Evolutionary conservation across 2,329 filamentous ascomycete genomes (phyloP), one percentile per base, ranked within the genome.

Genomic region (Magnaporthales sp.): DNA sequence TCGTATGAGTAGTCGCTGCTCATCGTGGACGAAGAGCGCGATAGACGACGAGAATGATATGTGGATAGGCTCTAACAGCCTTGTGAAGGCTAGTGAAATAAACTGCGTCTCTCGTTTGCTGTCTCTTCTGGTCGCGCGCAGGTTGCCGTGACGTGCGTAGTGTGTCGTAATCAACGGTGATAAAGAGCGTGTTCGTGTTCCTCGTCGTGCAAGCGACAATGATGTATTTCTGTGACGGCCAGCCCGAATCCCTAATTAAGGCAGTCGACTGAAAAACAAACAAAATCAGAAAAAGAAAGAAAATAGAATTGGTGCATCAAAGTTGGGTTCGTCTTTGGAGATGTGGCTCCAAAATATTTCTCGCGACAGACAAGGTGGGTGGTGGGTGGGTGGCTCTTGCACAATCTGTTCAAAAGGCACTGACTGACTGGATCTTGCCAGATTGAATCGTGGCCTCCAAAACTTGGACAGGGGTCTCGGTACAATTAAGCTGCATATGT

Each of bases 1-100:
- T 99, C 95, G 82, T 99, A 99, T 74, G 91, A 96, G 84, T 99
- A 99, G 80, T 98, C 94, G 75, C 91, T 92, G 76, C 90, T 93
- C 88, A 95, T 95, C 77, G 82, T 89, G 80, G 60, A 46, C 51
- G 19, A 22, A n/a, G 51, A 62, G 32, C 38, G 60, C 62, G 31
- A 46, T n/a, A 19, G 67, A 64, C 54, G 29, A 19, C 7, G 15
- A 27, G 30, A 26, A 13, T 24, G 13, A 29, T 62, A 19, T 4
- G 26, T 62, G 2, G n/a, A 26, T 9, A 19, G 22, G 60, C 60
- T 26, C n/a, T 29, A 62, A 3, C 15, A 62, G 65, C 22, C 51
- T 24, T 19, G 51, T 15, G 22, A 22, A 54, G 38, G 64, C 38
- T 11, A 7, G n/a, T 29, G 26, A 13, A 24, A 51, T 24, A 65